Evolutionary conservation across 805 yeast species (phyloP).

Genomic region (Cyberlindnera mrakii): DNA sequence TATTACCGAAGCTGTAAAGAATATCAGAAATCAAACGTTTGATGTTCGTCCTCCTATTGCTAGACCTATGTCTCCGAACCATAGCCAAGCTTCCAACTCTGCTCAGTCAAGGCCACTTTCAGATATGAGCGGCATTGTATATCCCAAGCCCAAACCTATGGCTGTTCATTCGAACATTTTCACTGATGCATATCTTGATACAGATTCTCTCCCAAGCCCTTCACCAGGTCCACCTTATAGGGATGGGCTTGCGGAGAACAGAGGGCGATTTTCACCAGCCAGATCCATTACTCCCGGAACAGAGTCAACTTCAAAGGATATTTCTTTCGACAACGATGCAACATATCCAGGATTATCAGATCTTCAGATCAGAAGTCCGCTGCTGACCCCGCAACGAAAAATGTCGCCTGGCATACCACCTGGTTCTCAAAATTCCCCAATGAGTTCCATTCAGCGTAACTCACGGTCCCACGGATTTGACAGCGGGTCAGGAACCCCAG

Average conservation of each 20-base stretch:
- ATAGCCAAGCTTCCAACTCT: not conserved
- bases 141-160: slow-evolving; percentile 23
- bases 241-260: slow-evolving; percentile 8
- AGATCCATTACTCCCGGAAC: slow-evolving; percentile 39
- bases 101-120: not conserved
- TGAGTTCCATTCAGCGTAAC: slow-evolving; percentile 59
- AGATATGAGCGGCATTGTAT: slow-evolving; percentile 6
- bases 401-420: slow-evolving; percentile 18
- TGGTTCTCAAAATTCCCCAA: slow-evolving; percentile 35
- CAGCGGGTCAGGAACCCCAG: slow-evolving; percentile 35
- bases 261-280: slow-evolving; percentile 22
- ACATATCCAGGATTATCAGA: slow-evolving; percentile 18
- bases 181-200: slow-evolving; percentile 34
- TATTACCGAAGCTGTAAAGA: slow-evolving; percentile 57
- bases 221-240: slow-evolving; percentile 1
- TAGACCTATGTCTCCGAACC: slow-evolving; percentile 1
- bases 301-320: slow-evolving; percentile 24
- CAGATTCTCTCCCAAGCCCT: slow-evolving; percentile 35
- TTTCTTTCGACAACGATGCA: slow-evolving; percentile 8
- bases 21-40: slow-evolving; percentile 30
- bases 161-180: slow-evolving; percentile 26
- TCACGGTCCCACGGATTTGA: slow-evolving; percentile 17
- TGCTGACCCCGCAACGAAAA: slow-evolving; percentile 26
- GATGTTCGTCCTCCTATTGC: slow-evolving; percentile 9
- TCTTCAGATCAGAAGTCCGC: slow-evolving; percentile 23